These are phyloP conservation scores for Juglanconis juglandina DNA, from an alignment of 2,329 filamentous ascomycete genomes.

Conservation along the genomic window DNA sequence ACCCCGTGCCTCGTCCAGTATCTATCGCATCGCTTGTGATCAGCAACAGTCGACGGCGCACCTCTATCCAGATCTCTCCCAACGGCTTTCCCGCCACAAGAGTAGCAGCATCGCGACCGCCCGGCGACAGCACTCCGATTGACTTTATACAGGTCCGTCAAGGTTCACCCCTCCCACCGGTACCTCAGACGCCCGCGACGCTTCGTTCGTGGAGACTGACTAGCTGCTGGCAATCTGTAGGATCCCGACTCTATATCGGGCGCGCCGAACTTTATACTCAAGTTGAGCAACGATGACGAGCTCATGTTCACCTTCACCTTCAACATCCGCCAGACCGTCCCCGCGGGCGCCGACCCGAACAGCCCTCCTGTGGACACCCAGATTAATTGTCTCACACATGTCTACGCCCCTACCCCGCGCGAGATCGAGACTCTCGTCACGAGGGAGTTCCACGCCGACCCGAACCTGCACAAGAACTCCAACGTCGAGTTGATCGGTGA, in stretches of 20 bases:
- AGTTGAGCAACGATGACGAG: constrained; percentile 86
- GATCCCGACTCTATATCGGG: constrained; percentile 65
- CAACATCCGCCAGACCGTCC: constrained; percentile 54
- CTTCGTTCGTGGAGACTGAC: constrained; percentile 6
- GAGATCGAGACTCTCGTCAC: constrained; percentile 94
- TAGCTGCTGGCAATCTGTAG: constrained; percentile 41
- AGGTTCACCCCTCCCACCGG: background rate
- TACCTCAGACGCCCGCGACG: background rate
- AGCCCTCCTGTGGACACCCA: constrained; percentile 62
- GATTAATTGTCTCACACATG: constrained; percentile 87
- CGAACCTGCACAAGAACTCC: constrained; percentile 93
- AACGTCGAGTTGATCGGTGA: constrained; percentile 96
- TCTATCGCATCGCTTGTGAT: constrained; percentile 80
- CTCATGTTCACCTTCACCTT: constrained; percentile 92
- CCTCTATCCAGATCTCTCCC: constrained; percentile 72
- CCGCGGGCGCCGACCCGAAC: constrained; percentile 42
- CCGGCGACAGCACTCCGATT: constrained; percentile 70
- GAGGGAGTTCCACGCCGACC: constrained; percentile 92
- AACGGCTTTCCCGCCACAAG: constrained; percentile 84
- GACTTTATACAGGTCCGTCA: constrained; percentile 82
- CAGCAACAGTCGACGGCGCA: constrained; percentile 74
- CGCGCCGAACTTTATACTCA: constrained; percentile 74
- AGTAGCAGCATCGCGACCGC: constrained; percentile 68
- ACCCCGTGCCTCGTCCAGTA: constrained; percentile 52
- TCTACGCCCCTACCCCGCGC: constrained; percentile 78